Base-by-base conservation (phyloP, 169 alveolate species). In the Amoebophrya sp. region DNA sequence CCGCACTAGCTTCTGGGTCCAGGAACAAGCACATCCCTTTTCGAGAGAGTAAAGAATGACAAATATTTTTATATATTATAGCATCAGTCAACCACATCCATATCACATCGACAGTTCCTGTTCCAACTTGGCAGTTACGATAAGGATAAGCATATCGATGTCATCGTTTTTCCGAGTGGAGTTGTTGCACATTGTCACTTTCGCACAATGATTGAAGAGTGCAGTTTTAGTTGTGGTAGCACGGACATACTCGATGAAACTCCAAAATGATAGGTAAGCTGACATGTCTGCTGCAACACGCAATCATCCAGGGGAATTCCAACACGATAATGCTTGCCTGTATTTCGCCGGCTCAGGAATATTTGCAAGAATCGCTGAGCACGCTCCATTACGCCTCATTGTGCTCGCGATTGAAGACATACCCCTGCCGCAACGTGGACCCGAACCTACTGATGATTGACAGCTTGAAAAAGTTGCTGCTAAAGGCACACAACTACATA, bases 391-490 rank as follows among this genome's bases (percentile, higher is more conserved):
- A 66, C 35, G 83, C 83, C 35, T 12, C 35, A 12, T 25, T 66
- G 32, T 66, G 83, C 35, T 66, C 83, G 35, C 12, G 83, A 25
- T 25, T 66, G 39, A 66, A 66, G 18, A 66, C 83, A 1, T 66
- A 66, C 35, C 83, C 83, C 83, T 66, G 83, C 35, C 83, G 83
- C 83, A 66, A 66, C 35, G 83, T 66, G 83, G 83, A 66, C 18
- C 83, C 83, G 32, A 66, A 66, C 83, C 32, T 66, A 25, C 32
- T 66, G 83, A 7, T 66, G 83, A 66, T 66, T 25, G 83, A 66
- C 83, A 66, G 32, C 35, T 25, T 66, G 35, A 2, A 25, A 25
- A 66, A 66, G 35, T 25, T 66, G 83, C 83, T 66, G 29, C 35
- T 7, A 3, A 66, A 66, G 35, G 83, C 83, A 1, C 83, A 66